phyloP scores from a whole-genome alignment of 1,284 basidiomycete species.

The Naganishia liquefaciens region DNA sequence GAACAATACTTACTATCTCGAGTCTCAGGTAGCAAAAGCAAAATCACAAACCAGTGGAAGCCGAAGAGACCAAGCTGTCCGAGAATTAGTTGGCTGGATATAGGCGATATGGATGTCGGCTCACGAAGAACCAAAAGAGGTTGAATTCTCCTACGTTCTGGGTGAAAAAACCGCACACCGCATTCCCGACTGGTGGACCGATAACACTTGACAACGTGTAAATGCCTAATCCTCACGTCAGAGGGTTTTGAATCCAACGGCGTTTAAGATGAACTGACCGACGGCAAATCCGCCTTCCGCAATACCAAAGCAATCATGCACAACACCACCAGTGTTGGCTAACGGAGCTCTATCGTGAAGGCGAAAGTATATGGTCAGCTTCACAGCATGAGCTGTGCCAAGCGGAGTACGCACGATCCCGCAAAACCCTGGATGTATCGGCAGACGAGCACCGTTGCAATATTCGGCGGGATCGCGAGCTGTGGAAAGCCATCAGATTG shows the following conservation, averaged over 20 bases:
- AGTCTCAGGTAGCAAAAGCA: constrained; percentile 41
- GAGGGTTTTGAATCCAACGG: not conserved
- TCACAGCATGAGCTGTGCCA: constrained; percentile 54
- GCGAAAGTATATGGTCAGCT: constrained; percentile 54
- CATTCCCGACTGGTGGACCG: constrained; percentile 54
- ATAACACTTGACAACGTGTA: constrained; percentile 50
- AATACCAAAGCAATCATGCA: constrained; percentile 55
- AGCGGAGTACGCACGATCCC: constrained; percentile 45
- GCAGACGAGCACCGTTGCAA: constrained; percentile 40
- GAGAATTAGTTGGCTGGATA: constrained; percentile 38
- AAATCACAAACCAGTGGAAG: constrained; percentile 53
- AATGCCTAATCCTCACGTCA: constrained; percentile 38
- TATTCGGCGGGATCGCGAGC: constrained; percentile 43
- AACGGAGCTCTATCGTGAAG: constrained; percentile 47
- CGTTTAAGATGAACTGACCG: not conserved
- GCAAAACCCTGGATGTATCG: constrained; percentile 45
- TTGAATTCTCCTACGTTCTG: constrained; percentile 35
- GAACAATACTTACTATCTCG: constrained; percentile 36
- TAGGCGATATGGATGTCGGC: not conserved
- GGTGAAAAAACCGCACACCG: constrained; percentile 52
- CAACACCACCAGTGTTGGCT: constrained; percentile 56
- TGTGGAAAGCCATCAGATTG: no score
- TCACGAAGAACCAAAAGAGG: constrained; percentile 25
- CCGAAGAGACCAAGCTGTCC: constrained; percentile 50
- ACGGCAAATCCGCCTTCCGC: constrained; percentile 53